These are phyloP conservation scores for Mortierella antarctica DNA, from an alignment of 192 early-diverging fungal species.

Conservation along the genomic window DNA sequence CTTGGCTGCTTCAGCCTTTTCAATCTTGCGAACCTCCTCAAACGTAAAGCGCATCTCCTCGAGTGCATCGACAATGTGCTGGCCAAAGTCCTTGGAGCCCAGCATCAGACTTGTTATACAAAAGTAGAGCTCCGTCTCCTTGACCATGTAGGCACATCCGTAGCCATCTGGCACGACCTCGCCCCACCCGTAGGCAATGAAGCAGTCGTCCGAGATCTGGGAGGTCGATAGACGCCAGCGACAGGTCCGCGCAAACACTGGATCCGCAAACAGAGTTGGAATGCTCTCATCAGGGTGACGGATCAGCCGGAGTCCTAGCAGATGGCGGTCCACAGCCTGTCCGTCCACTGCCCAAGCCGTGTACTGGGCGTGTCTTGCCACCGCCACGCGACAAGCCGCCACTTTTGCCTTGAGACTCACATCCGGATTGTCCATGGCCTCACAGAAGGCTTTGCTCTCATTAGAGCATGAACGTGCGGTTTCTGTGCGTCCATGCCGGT, in stretches of 20 bases:
- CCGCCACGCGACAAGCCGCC: slow-evolving; percentile 68
- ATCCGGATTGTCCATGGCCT: slow-evolving; percentile 68
- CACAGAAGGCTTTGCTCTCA: slow-evolving; percentile 77
- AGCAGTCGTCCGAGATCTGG: slow-evolving; percentile 54
- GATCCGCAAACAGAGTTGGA: slow-evolving; percentile 68
- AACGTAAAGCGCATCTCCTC: slow-evolving; percentile 73
- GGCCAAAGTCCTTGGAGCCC: slow-evolving; percentile 59
- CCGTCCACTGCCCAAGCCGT: slow-evolving; percentile 77
- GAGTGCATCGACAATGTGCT: slow-evolving; percentile 69
- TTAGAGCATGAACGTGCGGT: slow-evolving; percentile 82
- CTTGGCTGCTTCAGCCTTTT: slow-evolving; percentile 46
- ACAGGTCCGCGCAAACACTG: slow-evolving; percentile 71
- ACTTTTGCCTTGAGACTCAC: slow-evolving; percentile 56
- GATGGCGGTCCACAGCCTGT: slow-evolving; percentile 84
- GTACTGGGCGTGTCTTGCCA: slow-evolving; percentile 75
- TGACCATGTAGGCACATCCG: slow-evolving; percentile 89
- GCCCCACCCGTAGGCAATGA: slow-evolving; percentile 73
- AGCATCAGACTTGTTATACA: slow-evolving; percentile 67
- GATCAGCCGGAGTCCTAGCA: slow-evolving; percentile 78
- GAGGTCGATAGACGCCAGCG: slow-evolving; percentile 82
- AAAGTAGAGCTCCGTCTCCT: slow-evolving; percentile 69
- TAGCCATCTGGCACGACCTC: slow-evolving; percentile 86
- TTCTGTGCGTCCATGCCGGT: slow-evolving; percentile 88
- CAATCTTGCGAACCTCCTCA: slow-evolving; percentile 52
- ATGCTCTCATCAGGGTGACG: slow-evolving; percentile 54